Evolutionary conservation across 2,329 filamentous ascomycete genomes (phyloP).

Genomic region (Pseudogymnoascus destructans): DNA sequence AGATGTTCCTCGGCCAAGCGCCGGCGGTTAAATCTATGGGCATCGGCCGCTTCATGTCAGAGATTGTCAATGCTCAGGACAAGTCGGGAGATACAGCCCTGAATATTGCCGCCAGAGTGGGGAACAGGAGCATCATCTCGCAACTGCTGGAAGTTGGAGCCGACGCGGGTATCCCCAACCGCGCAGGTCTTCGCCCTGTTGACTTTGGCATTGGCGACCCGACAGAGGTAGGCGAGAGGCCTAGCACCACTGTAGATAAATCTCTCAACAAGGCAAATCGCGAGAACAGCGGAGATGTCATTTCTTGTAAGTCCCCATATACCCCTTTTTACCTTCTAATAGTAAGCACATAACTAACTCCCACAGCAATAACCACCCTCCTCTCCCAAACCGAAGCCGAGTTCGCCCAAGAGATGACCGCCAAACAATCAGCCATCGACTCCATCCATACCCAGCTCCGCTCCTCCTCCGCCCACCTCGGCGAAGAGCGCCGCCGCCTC

Average conservation of each 20-base stretch:
- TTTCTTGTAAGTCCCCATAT: constrained; percentile 52
- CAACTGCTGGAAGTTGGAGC: constrained; percentile 91
- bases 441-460: constrained; percentile 69
- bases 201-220: constrained; percentile 79
- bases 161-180: constrained; percentile 82
- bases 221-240: constrained; percentile 36
- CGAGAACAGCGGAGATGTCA: constrained; percentile 68
- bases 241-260: constrained; percentile 20
- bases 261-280: constrained; percentile 41
- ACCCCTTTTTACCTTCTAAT: neutral
- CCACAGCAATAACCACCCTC: constrained; percentile 65
- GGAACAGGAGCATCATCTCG: constrained; percentile 90
- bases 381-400: constrained; percentile 65
- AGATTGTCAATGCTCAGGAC: constrained; percentile 93
- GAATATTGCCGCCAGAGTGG: constrained; percentile 84
- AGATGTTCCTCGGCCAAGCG: constrained; percentile 19
- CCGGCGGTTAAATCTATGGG: constrained; percentile 42
- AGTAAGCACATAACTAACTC: constrained; percentile 25
- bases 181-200: constrained; percentile 74
- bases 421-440: constrained; percentile 76
- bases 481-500: constrained; percentile 60
- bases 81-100: constrained; percentile 89
- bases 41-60: constrained; percentile 85
- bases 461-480: constrained; percentile 64
- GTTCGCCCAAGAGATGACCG: constrained; percentile 67